phyloP scores from a whole-genome alignment of 768 basidiomycete genomes.

The Pilatotrama ljubarskyi region DNA sequence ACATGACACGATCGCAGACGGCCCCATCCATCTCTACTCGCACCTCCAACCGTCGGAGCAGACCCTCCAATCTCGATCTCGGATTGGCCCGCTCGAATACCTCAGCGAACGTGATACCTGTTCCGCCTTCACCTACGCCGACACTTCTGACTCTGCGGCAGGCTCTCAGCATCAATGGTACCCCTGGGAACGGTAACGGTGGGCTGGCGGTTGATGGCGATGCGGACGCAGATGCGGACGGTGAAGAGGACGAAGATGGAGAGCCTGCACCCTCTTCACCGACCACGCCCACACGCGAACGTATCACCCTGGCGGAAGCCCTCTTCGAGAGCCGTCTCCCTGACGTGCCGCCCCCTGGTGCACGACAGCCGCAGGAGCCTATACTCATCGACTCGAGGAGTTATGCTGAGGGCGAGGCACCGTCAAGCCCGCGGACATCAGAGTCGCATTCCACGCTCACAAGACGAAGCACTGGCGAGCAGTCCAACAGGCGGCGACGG shows the following conservation, averaged over 20 bases:
- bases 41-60: constrained; percentile 47
- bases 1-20: constrained; percentile 33
- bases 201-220: constrained; percentile 30
- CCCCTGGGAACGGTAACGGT: constrained; percentile 18
- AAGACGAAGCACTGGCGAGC: constrained; percentile 33
- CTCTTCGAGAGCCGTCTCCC: constrained; percentile 80
- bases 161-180: constrained; percentile 54
- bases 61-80: constrained; percentile 72
- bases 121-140: constrained; percentile 56
- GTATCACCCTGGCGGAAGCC: constrained; percentile 71
- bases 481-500: constrained; percentile 49
- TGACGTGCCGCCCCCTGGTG: constrained; percentile 68
- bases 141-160: constrained; percentile 68
- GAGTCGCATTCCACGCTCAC: constrained; percentile 36
- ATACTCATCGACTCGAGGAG: constrained; percentile 52
- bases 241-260: constrained; percentile 50
- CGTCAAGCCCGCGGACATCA: constrained; percentile 48
- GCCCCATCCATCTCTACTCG: constrained; percentile 28
- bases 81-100: constrained; percentile 31
- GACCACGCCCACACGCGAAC: constrained; percentile 45
- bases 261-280: constrained; percentile 32
- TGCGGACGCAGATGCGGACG: constrained; percentile 50
- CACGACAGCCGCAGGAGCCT: constrained; percentile 64
- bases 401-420: constrained; percentile 43
- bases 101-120: constrained; percentile 36